Percentiles rank a stretch among this genome's conserved stretches.
Evolutionary conservation across 1,284 basidiomycete species (phyloP).

Genomic region (Heimioporus retisporus): DNA sequence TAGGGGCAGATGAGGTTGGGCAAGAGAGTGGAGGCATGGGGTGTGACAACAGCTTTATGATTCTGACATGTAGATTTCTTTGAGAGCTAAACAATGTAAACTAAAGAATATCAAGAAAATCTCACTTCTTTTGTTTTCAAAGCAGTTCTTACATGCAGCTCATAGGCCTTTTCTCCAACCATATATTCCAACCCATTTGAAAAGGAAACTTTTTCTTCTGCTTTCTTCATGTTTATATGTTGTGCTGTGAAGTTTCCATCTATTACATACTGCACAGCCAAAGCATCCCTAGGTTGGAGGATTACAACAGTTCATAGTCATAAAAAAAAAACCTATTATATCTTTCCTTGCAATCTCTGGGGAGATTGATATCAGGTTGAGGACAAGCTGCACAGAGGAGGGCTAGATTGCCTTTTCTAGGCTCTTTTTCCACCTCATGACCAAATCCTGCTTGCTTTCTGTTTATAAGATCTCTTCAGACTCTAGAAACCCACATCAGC

Average conservation of each 20-base stretch:
- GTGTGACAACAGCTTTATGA: constrained; percentile 25
- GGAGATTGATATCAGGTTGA: constrained; percentile 21
- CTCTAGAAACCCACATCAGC: constrained; percentile 15
- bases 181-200: constrained; percentile 27
- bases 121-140: constrained; percentile 13
- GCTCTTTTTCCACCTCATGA: background rate
- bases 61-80: constrained; percentile 22
- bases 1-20: too few species aligned
- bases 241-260: constrained; percentile 31
- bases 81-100: constrained; percentile 2
- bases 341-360: background rate
- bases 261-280: constrained; percentile 16
- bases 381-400: constrained; percentile 24
- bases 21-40: too few species aligned
- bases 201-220: constrained; percentile 17
- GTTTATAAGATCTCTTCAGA: constrained; percentile 20
- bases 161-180: constrained; percentile 14
- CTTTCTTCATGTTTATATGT: constrained; percentile 24
- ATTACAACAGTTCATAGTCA: background rate
- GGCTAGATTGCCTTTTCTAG: constrained; percentile 6
- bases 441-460: constrained; percentile 16
- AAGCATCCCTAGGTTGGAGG: background rate
- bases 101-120: too few species aligned
- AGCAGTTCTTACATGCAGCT: constrained; percentile 17
- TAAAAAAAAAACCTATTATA: constrained; percentile 4